These are phyloP conservation scores for Termitomyces titanicus DNA, from an alignment of 768 basidiomycete genomes.

Conservation along the genomic window DNA sequence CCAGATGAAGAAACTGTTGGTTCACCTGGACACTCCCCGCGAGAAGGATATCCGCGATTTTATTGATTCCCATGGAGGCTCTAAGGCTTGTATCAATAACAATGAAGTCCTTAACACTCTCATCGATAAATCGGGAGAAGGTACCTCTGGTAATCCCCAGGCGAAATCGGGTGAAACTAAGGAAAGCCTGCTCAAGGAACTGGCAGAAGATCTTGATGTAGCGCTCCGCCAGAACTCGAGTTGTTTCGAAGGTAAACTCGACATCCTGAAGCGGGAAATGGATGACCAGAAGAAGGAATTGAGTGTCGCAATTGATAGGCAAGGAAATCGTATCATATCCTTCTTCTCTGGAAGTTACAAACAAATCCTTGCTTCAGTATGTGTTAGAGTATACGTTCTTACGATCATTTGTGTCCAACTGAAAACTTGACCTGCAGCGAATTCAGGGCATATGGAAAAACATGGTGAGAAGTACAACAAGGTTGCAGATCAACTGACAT, in stretches of 20 bases:
- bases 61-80: background rate
- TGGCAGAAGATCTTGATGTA: background rate
- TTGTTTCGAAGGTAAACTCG: background rate
- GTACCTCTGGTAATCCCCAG: background rate
- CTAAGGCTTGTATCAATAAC: background rate
- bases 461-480: background rate
- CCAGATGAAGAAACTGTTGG: background rate
- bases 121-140: background rate
- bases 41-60: background rate
- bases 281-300: background rate
- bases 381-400: too few species aligned
- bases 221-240: background rate
- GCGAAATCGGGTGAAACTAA: background rate
- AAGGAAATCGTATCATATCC: background rate
- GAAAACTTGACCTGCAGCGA: background rate
- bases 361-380: background rate
- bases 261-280: background rate
- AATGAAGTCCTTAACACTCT: background rate
- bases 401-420: background rate
- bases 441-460: background rate
- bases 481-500: background rate
- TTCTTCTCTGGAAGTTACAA: background rate
- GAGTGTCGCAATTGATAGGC: background rate
- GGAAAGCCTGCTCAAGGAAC: background rate
- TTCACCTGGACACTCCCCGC: background rate